Evolutionary conservation across 192 early-diverging fungal species (phyloP).

Genomic region (Gonapodya sp.): DNA sequence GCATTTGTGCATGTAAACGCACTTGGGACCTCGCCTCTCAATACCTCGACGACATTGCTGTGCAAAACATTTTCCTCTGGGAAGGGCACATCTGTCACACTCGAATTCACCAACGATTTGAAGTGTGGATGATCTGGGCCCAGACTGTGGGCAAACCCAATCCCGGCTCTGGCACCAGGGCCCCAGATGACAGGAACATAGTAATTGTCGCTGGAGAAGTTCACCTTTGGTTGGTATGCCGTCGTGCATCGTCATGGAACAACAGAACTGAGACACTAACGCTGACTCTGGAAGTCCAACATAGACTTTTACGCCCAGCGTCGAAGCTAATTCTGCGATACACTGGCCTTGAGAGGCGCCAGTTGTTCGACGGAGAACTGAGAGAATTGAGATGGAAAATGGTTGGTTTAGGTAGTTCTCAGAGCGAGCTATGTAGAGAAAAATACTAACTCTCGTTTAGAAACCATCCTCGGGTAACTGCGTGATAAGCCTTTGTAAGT

Average conservation of each 20-base stretch:
- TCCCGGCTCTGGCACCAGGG: neutral
- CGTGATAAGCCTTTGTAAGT: conserved; percentile 5
- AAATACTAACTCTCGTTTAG: neutral
- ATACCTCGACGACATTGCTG: neutral
- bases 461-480: neutral
- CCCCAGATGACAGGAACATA: neutral
- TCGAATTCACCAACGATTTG: neutral
- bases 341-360: neutral
- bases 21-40: neutral
- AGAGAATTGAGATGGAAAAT: too few relatives aligned
- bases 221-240: neutral
- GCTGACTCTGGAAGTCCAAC: conserved; percentile 4
- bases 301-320: neutral
- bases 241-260: neutral
- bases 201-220: neutral
- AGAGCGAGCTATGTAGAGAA: too few relatives aligned
- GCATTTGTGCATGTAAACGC: neutral
- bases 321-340: neutral
- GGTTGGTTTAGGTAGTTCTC: too few relatives aligned
- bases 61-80: neutral
- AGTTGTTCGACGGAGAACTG: neutral
- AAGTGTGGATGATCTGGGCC: neutral
- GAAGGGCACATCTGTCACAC: neutral
- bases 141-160: neutral
- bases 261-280: neutral